Conservation (phyloP, 2,329 filamentous ascomycete genomes). For the Paecilomyces sp. region DNA sequence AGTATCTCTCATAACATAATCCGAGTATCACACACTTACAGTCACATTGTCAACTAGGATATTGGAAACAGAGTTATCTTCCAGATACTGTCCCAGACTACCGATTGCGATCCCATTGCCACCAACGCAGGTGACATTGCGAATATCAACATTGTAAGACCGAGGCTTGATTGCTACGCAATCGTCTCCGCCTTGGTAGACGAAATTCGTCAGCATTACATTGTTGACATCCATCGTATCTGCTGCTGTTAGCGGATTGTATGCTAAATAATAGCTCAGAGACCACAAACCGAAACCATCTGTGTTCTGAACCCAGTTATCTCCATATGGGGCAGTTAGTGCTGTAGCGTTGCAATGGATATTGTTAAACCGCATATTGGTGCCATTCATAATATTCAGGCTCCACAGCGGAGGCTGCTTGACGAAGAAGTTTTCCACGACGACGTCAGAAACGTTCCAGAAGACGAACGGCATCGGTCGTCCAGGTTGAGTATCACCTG, state of each 20-base stretch:
- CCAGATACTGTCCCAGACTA: constrained; percentile 49
- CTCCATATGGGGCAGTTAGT: constrained; percentile 42
- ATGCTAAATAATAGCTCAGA: background rate
- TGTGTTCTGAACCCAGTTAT: constrained; percentile 53
- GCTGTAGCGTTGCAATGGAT: constrained; percentile 47
- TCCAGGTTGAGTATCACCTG: constrained; percentile 40
- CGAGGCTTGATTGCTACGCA: constrained; percentile 59
- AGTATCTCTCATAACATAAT: background rate
- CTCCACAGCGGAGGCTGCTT: constrained; percentile 47
- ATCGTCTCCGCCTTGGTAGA: constrained; percentile 52
- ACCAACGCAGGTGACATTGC: constrained; percentile 48
- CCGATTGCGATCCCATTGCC: constrained; percentile 49
- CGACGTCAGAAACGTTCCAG: constrained; percentile 51
- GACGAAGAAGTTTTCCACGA: constrained; percentile 47
- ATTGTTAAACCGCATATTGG: constrained; percentile 45
- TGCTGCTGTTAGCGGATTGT: constrained; percentile 3
- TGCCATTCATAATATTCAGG: constrained; percentile 53
- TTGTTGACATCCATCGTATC: constrained; percentile 51
- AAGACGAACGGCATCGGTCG: constrained; percentile 53
- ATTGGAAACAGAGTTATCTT: constrained; percentile 47
- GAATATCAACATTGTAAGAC: constrained; percentile 50
- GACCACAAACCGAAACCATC: constrained; percentile 41
- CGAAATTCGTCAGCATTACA: constrained; percentile 43
- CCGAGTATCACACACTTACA: background rate
- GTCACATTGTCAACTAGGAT: constrained; percentile 41